Percentiles rank a stretch among this genome's conserved stretches.
These are phyloP conservation scores for Beauveria sp. DNA, from an alignment of 2,329 filamentous ascomycete genomes.

Conservation along the genomic window DNA sequence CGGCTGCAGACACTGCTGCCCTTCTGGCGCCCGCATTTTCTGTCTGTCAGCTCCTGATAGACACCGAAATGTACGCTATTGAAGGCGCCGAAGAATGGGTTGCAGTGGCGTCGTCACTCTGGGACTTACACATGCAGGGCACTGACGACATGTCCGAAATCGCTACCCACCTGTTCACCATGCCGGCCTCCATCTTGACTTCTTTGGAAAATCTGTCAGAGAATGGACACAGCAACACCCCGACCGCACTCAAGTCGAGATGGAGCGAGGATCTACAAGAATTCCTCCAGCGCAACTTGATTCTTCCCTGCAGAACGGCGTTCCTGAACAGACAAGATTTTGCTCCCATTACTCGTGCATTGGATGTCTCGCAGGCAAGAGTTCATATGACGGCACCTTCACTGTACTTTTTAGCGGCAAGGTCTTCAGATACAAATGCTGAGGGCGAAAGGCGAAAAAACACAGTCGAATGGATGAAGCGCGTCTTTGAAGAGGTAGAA, in stretches of 20 bases:
- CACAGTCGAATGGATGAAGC: slow-evolving; percentile 31
- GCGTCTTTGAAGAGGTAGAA: slow-evolving; percentile 27
- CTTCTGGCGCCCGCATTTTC: slow-evolving; percentile 38
- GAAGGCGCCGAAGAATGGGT: slow-evolving; percentile 41
- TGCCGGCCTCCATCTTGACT: slow-evolving; percentile 30
- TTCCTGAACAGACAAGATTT: slow-evolving; percentile 37
- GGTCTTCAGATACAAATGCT: slow-evolving; percentile 17
- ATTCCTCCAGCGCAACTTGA: slow-evolving; percentile 43
- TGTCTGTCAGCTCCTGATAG: slow-evolving; percentile 35
- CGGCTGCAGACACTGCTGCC: slow-evolving; percentile 38
- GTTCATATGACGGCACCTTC: slow-evolving; percentile 32
- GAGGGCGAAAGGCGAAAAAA: slow-evolving; percentile 26
- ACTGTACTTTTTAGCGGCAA: slow-evolving; percentile 36
- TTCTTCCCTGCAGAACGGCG: slow-evolving; percentile 41
- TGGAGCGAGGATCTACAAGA: slow-evolving; percentile 41
- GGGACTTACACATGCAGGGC: slow-evolving; percentile 47
- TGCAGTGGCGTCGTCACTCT: slow-evolving; percentile 36
- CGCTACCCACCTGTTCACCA: slow-evolving; percentile 37
- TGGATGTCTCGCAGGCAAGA: slow-evolving; percentile 30
- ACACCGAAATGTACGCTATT: slow-evolving; percentile 22
- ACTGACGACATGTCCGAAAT: slow-evolving; percentile 40
- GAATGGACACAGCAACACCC: slow-evolving; percentile 20
- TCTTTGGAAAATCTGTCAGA: slow-evolving; percentile 18
- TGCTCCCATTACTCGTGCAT: slow-evolving; percentile 32
- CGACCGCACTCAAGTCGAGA: slow-evolving; percentile 16